phyloP scores from a whole-genome alignment of 2,329 filamentous ascomycete species.

The Talaromyces amestolkiae region DNA sequence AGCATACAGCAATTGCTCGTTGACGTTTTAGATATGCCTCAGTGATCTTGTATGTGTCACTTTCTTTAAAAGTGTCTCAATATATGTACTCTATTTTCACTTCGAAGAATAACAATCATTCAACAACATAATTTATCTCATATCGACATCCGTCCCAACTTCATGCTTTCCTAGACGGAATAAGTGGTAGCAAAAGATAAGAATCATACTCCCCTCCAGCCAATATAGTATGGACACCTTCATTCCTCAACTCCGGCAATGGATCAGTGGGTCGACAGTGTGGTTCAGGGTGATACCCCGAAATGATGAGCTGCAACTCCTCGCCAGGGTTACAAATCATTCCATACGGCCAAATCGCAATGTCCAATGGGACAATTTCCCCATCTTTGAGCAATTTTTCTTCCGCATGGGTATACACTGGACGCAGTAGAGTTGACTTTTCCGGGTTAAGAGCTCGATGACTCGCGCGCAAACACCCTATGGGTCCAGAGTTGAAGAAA shows the following conservation, averaged over 20 bases:
- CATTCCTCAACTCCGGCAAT: neutral
- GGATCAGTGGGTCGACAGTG: neutral
- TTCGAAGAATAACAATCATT: neutral
- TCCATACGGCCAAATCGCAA: too few relatives aligned
- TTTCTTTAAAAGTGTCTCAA: neutral
- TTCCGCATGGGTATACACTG: too few relatives aligned
- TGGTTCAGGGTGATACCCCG: too few relatives aligned
- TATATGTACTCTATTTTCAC: neutral
- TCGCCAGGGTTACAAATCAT: too few relatives aligned
- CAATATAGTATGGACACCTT: neutral
- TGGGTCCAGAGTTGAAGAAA: too few relatives aligned
- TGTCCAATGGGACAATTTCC: too few relatives aligned
- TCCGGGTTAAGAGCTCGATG: too few relatives aligned
- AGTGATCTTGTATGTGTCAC: neutral
- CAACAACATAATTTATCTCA: neutral
- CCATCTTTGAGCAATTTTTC: too few relatives aligned
- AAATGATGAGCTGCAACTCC: too few relatives aligned
- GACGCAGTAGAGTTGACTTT: too few relatives aligned
- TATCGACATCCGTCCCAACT: neutral
- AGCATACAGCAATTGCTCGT: neutral
- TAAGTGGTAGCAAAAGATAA: neutral
- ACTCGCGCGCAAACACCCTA: too few relatives aligned
- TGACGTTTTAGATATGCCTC: neutral
- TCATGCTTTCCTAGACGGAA: neutral
- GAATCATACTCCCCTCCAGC: neutral